Evolutionary conservation across 352 stramenopile genomes (phyloP), one percentile per base, ranked within the genome.

Genomic region (Phytophthora ohioensis): DNA sequence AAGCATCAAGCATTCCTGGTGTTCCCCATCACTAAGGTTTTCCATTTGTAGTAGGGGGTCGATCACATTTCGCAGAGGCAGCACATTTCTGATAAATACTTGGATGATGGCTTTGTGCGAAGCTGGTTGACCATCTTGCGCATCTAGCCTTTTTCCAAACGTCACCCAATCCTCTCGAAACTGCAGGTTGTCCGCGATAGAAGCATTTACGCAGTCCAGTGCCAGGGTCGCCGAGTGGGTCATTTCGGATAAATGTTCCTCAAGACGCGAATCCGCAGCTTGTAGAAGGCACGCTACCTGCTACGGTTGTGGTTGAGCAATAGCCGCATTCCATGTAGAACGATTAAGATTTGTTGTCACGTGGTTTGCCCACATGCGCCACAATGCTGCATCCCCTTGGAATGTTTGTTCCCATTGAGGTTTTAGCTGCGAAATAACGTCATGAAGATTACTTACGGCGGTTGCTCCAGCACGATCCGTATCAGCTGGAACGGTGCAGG

Each of bases 311-410:
- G 46, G 35, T 34, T 57, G 10, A 2, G 42, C 8, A 5, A 65
- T 30, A 12, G 46, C 46, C 5, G 27, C 15, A 27, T 67, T 47
- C 48, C 30, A 59, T 12, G 59, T 59, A 5, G 59, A 67, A 10
- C 48, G 59, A 49, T 67, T n/a, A 4, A 60, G 32, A 21, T 57
- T 67, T 10, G 49, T 7, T 11, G 34, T 53, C 17, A 67, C 46
- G 6, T 52, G 32, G 39, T 67, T 67, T 6, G 59, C 59, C 59
- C 48, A 59, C 59, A 45, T 67, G 41, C 31, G 36, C 59, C 59
- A 67, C 3, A 39, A 39, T 5, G 17, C 6, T 32, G 32, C 48
- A 5, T 32, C 31, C n/a, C 8, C n/a, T 51, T 67, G 59, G 46
- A 41, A 67, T 43, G 59, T 59, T 32, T 15, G 30, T 5, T 34